Evolutionary conservation across 371 early-diverging fungal genomes (phyloP).

Genomic region (Fennellomyces sp.): DNA sequence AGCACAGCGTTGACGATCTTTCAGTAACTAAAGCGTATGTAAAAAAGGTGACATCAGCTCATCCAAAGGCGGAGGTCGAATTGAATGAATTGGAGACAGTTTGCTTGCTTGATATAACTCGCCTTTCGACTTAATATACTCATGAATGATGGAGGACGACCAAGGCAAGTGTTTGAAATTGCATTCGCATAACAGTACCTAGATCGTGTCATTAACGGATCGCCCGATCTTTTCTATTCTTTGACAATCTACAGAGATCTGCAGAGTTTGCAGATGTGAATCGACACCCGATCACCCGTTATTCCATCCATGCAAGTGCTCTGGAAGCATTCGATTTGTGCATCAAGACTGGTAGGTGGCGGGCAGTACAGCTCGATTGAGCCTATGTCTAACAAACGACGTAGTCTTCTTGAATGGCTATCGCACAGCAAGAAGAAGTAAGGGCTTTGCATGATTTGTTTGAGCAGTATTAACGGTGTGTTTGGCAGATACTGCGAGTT

Average conservation of each 20-base stretch:
- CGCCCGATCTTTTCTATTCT: not conserved
- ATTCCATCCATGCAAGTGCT: slow-evolving; percentile 90
- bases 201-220: not conserved
- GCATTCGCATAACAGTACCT: not conserved
- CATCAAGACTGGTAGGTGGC: slow-evolving; percentile 79
- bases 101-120: not conserved
- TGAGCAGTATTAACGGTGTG: not conserved
- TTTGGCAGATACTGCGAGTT: slow-evolving; percentile 74
- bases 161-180: slow-evolving; percentile 14
- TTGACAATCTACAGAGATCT: slow-evolving; percentile 57
- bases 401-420: slow-evolving; percentile 84
- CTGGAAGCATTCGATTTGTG: slow-evolving; percentile 88
- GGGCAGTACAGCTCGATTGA: not conserved
- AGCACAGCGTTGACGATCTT: too few relatives aligned
- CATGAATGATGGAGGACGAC: slow-evolving; percentile 27
- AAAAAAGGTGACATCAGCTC: too few relatives aligned
- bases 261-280: slow-evolving; percentile 87
- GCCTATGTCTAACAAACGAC: not conserved
- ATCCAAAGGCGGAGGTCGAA: too few relatives aligned
- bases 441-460: slow-evolving; percentile 9
- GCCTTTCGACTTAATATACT: slow-evolving; percentile 1
- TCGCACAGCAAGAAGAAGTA: slow-evolving; percentile 81
- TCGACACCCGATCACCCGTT: slow-evolving; percentile 79
- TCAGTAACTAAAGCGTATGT: too few relatives aligned
- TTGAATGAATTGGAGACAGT: not conserved